Evolutionary conservation across 352 stramenopile species (phyloP), one percentile per base, ranked within the genome.

Genomic region (Globisporangium viniferum): DNA sequence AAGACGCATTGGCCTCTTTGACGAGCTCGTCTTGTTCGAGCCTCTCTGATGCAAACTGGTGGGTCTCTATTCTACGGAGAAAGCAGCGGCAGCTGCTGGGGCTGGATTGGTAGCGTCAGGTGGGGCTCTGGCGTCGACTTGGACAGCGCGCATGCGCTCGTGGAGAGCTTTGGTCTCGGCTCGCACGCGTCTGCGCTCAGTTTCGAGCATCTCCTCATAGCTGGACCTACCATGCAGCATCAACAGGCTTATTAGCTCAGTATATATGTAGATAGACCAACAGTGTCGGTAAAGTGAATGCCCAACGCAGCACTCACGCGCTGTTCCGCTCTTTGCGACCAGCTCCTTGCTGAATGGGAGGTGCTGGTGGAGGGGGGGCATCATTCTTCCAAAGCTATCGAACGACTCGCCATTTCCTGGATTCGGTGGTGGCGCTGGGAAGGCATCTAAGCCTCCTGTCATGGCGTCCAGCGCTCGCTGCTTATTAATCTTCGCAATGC

Each of bases 91-190:
- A 15, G 22, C 6, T 35, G 29, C 18, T 7, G 53, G 22, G 6
- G 24, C 10, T 35, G 22, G 12, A 35, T 8, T 18, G 41, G 14
- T 3, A 44, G 6, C 15, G 14, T 41, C 18, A 15, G 41, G 41
- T 7, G 5, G 41, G 7, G 5, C 6, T 18, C 2, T 10, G 14
- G 5, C 18, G 27, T 15, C 27, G 41, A 56, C 36, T 35, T 62
- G 51, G 18, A 57, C 15, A 8, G 35, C 53, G n/a, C 77, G 73
- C 80, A 90, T 90, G n/a, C 75, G 71, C 18, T 88, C 77, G 31
- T 87, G 77, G 6, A 90, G 66, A 35, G 73, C 72, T 36, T 83
- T 88, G n/a, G 73, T 84, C 56, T 90, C 81, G 9, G 75, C 20
- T 5, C 79, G 76, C 35, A 90, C 58, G 22, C 81, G 76, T 5